Percentiles rank a stretch among this genome's conserved stretches.
Evolutionary conservation across 495 filamentous ascomycete species (phyloP).

Genomic region (Pseudoneurospora amorphoporcata): DNA sequence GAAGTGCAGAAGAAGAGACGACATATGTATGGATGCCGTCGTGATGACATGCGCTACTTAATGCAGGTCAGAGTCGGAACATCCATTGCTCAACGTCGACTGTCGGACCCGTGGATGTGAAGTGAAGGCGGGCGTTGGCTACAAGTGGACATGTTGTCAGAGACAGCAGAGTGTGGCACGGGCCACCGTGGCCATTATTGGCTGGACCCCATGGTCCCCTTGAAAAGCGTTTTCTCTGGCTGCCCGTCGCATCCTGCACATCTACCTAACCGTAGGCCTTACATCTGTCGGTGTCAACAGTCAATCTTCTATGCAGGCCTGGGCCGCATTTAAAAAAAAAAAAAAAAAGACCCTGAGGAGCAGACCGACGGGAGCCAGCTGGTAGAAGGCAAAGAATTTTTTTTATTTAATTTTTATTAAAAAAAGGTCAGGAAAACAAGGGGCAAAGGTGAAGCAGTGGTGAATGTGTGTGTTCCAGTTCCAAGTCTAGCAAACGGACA

Average conservation of each 20-base stretch:
- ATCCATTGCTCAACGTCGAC: neutral
- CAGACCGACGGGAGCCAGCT: neutral
- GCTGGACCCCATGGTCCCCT: neutral
- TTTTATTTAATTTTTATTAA: too few species aligned
- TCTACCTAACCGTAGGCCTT: neutral
- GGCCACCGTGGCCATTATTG: neutral
- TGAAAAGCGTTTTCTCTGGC: neutral
- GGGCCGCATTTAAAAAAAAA: neutral
- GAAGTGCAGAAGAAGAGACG: neutral
- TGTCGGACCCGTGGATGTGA: neutral
- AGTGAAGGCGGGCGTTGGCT: slow-evolving; percentile 1
- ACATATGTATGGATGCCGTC: neutral
- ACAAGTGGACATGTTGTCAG: slow-evolving; percentile 7
- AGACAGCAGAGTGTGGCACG: neutral
- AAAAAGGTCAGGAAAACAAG: neutral
- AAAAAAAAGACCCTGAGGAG: neutral
- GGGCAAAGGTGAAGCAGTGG: neutral
- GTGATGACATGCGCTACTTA: neutral
- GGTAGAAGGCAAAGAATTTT: neutral
- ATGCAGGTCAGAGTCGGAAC: neutral
- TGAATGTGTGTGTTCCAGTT: neutral
- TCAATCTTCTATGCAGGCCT: neutral
- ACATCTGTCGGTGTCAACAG: neutral
- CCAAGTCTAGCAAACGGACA: neutral
- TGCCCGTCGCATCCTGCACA: neutral